Evolutionary conservation across 108 stramenopile species (phyloP), one percentile per base, ranked within the genome.

Genomic region (Cyclostephanos invisitatus): DNA sequence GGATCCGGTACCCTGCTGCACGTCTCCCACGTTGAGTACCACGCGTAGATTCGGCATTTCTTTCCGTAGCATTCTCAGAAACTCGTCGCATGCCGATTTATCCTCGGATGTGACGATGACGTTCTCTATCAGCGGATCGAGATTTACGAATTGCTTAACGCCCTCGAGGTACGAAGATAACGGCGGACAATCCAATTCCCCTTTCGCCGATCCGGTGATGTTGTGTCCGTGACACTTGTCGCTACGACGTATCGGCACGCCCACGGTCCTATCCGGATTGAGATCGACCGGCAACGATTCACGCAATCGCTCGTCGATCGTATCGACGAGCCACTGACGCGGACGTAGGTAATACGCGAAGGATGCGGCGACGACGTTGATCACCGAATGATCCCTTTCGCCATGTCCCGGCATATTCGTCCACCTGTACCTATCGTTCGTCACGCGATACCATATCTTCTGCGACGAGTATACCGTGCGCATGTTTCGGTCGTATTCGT

Each of bases 151-250:
- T 20, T 38, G 7, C 17, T 62, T 61, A 10, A 78, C 58, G 24
- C 40, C 71, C 5, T 62, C 60, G 17, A 78, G 46, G 35, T 78
- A 78, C 6, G 40, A 20, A 0, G 36, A 22, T 0, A 78, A 18
- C 18, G 77, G 60, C 10, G 62, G 77, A 68, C 77, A 78, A 7
- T 66, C 47, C 50, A 78, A 15, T 35, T 78, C 77, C 22, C 77
- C 77, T 0, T 17, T 29, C 8, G 77, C 77, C 7, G 67, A 69
- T 22, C 77, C 77, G 29, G 48, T 36, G 5, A 78, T 29, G n/a
- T 50, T 58, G 32, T 78, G 77, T 14, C 77, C 77, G n/a, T 78
- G 36, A 32, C 77, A 78, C 49, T 78, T 78, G 48, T 78, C 77
- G 53, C 50, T 53, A 37, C 77, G 44, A 24, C 77, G 64, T 55